Base-by-base conservation (phyloP, 2,329 filamentous ascomycete species). In the Fusarium annulatum region DNA sequence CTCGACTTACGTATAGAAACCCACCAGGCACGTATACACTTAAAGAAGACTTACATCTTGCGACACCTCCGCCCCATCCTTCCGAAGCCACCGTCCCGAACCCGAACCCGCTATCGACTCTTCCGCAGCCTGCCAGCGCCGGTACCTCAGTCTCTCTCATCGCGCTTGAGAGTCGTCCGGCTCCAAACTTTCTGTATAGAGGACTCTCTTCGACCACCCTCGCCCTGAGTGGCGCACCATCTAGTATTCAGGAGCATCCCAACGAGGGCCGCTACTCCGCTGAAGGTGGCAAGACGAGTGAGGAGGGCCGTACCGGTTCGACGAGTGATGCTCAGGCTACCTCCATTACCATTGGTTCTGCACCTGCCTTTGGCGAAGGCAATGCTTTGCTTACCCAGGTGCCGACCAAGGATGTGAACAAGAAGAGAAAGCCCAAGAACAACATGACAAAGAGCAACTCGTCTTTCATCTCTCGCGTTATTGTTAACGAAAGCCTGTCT, bases 381-480 rank as follows among this genome's bases (percentile, higher is more conserved):
- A 98, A 97, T 80, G 88, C 92, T 11, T 88, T 94, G 33, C 86
- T 98, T 36, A 85, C 88, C 16, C 86, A 87, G 23, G 85, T 87
- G 21, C 87, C 88, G 58, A 86, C 88, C 36, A 94, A 94, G 78
- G 94, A 95, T 78, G 88, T 89, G 45, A 91, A 89, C 73, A 98
- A 98, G 86, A 89, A 91, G 80, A 90, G 92, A 79, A 99, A 99
- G 82, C 96, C 96, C 5, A 99, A 98, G 87, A 98, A 96, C 83
- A 98, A 97, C 82, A 96, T 99, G 82, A 92, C 96, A 59, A 99
- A 99, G 86, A 98, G 95, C 84, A 98, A 97, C 82, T 99, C 96
- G 15, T 97, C 96, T 2, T 99, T 98, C 80, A 96, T 99, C 36
- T 98, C 96, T n/a, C 88, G 96, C 61, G 96, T 98, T 38, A 97